phyloP scores from a whole-genome alignment of 306 rosid species.

The cucumber (Cucumis sativus) region Cucumber_9930_V3 NC_026659.2:28730501-28731000 shows the following conservation, averaged over 20 bases:
- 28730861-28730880: slow-evolving; percentile 54
- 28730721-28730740: slow-evolving; percentile 47
- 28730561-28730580: slow-evolving; percentile 40
- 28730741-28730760: slow-evolving; percentile 52
- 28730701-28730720: slow-evolving; percentile 32
- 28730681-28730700: slow-evolving; percentile 32
- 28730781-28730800: slow-evolving; percentile 61
- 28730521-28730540: slow-evolving; percentile 42
- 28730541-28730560: slow-evolving; percentile 73
- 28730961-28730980: slow-evolving; percentile 65
- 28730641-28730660: slow-evolving; percentile 44
- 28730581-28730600: slow-evolving; percentile 71
- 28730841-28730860: slow-evolving; percentile 55
- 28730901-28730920: slow-evolving; percentile 59
- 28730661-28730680: slow-evolving; percentile 37
- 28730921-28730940: slow-evolving; percentile 54
- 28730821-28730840: slow-evolving; percentile 55
- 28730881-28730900: slow-evolving; percentile 72
- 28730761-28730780: slow-evolving; percentile 42
- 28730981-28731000: slow-evolving; percentile 52
- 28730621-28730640: slow-evolving; percentile 38
- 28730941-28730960: slow-evolving; percentile 93
- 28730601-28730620: slow-evolving; percentile 85
- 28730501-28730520: slow-evolving; percentile 47
- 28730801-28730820: slow-evolving; percentile 53